A percentile compares a stretch with the other conserved stretches of the same genome.
These are phyloP conservation scores for Parachaetomium inaequale DNA, from an alignment of 495 filamentous ascomycete species.

Conservation along the genomic window DNA sequence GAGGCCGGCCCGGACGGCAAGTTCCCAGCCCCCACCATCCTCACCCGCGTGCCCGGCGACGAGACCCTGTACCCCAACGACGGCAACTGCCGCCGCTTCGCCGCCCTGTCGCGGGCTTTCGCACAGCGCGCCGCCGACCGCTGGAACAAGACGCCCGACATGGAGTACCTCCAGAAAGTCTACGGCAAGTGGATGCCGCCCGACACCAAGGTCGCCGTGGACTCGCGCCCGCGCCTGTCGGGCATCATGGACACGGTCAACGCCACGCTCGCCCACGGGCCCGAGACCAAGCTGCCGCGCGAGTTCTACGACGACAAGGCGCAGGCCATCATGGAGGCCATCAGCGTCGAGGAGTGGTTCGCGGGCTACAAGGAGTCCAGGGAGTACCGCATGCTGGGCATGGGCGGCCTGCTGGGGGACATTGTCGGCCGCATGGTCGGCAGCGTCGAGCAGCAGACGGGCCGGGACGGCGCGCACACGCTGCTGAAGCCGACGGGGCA, in stretches of 20 bases:
- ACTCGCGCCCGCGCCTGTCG: constrained; percentile 75
- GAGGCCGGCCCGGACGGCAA: constrained; percentile 36
- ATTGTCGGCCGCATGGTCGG: constrained; percentile 80
- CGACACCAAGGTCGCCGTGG: constrained; percentile 68
- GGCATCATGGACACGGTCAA: constrained; percentile 96
- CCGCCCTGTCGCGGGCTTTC: constrained; percentile 74
- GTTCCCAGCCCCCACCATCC: constrained; percentile 69
- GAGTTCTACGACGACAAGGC: constrained; percentile 85
- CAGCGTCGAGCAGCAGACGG: constrained; percentile 49
- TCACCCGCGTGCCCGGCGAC: constrained; percentile 67
- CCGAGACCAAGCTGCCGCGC: constrained; percentile 66
- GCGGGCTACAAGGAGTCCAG: constrained; percentile 74
- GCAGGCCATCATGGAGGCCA: constrained; percentile 66
- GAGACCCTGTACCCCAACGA: constrained; percentile 96
- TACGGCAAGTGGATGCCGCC: constrained; percentile 82
- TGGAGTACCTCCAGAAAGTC: constrained; percentile 74
- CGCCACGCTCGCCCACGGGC: constrained; percentile 79
- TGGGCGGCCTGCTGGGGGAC: constrained; percentile 80
- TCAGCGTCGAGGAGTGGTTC: constrained; percentile 92
- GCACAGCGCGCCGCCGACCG: constrained; percentile 73
- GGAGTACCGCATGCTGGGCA: constrained; percentile 84
- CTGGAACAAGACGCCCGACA: constrained; percentile 80
- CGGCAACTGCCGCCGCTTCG: constrained; percentile 75
- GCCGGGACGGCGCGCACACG: constrained; percentile 34
- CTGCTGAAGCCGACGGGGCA: constrained; percentile 49